A percentile compares a stretch with the other conserved stretches of the same genome.
Evolutionary conservation across 2,329 filamentous ascomycete species (phyloP).

Genomic region (Westerdykella aurantiaca): DNA sequence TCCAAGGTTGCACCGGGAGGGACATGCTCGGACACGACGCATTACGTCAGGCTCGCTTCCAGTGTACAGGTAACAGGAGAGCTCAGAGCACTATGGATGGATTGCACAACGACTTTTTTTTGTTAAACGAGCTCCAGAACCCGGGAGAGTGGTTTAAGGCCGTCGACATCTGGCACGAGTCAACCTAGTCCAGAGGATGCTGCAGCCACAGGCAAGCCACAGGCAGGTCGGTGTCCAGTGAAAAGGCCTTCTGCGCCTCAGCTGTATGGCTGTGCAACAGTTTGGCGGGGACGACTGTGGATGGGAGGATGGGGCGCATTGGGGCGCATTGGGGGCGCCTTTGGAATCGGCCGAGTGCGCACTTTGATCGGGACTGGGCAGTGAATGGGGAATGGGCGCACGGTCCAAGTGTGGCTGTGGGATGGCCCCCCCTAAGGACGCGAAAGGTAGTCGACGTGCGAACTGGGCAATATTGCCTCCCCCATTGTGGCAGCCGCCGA

Average conservation of each 20-base stretch:
- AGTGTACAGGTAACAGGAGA: background rate
- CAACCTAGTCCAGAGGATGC: background rate
- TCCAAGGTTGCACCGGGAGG: slow-evolving; percentile 9
- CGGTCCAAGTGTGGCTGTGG: too few species aligned
- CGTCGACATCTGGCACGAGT: background rate
- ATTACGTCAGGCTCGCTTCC: slow-evolving; percentile 8
- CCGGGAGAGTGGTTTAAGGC: slow-evolving; percentile 6
- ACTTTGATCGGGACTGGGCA: too few species aligned
- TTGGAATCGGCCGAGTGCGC: too few species aligned
- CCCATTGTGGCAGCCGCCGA: background rate
- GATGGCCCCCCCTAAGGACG: background rate
- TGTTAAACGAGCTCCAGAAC: background rate
- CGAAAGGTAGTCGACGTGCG: background rate
- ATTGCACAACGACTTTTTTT: background rate
- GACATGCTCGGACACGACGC: slow-evolving; percentile 10
- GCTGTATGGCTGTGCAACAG: too few species aligned
- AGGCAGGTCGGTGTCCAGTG: background rate
- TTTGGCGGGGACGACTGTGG: too few species aligned
- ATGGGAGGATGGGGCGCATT: too few species aligned
- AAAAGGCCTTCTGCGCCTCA: background rate
- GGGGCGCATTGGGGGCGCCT: too few species aligned
- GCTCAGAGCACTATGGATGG: background rate
- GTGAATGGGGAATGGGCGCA: too few species aligned
- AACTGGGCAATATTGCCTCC: background rate
- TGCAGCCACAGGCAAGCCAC: slow-evolving; percentile 1